A percentile compares a stretch with the other conserved stretches of the same genome.
Evolutionary conservation across 495 filamentous ascomycete species (phyloP).

Genomic region (Acidiella bohemica): DNA sequence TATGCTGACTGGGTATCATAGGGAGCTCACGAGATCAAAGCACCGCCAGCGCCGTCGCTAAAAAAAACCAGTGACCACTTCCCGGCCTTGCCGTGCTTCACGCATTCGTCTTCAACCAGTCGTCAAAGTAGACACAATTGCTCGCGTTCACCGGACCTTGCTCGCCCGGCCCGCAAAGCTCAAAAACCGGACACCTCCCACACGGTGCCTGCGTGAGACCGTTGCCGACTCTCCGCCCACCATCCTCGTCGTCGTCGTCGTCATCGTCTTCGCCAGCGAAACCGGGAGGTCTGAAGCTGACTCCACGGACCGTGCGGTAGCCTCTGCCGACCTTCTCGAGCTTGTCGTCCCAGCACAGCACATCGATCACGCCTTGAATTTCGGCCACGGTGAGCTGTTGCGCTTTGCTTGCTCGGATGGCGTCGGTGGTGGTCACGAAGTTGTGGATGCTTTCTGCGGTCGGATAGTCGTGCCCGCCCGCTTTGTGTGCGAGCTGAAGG

Average conservation of each 20-base stretch:
- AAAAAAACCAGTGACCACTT: no score
- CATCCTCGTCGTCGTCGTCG: conserved; percentile 25
- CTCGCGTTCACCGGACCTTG: conserved; percentile 77
- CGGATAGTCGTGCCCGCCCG: conserved; percentile 60
- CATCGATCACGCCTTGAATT: conserved; percentile 66
- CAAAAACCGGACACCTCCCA: conserved; percentile 86
- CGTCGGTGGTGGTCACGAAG: conserved; percentile 49
- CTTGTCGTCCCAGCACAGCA: conserved; percentile 73
- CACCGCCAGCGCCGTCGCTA: no score
- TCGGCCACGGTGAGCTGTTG: conserved; percentile 55
- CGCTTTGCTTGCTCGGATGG: conserved; percentile 36
- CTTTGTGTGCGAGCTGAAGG: conserved; percentile 13
- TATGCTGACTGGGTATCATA: no score
- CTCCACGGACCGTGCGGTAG: conserved; percentile 28
- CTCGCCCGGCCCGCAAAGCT: conserved; percentile 66
- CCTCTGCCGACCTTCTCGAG: conserved; percentile 37
- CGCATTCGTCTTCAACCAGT: not conserved
- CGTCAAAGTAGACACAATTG: conserved; percentile 65
- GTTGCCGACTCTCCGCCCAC: conserved; percentile 27
- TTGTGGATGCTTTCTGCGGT: conserved; percentile 57
- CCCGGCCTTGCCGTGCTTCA: no score
- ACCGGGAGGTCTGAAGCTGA: conserved; percentile 28
- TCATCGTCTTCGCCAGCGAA: conserved; percentile 34
- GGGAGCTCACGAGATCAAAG: no score
- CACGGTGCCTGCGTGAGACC: conserved; percentile 83